Evolutionary conservation across 208 protist species (phyloP).

Genomic region (Acanthamoeba castellanii): DNA sequence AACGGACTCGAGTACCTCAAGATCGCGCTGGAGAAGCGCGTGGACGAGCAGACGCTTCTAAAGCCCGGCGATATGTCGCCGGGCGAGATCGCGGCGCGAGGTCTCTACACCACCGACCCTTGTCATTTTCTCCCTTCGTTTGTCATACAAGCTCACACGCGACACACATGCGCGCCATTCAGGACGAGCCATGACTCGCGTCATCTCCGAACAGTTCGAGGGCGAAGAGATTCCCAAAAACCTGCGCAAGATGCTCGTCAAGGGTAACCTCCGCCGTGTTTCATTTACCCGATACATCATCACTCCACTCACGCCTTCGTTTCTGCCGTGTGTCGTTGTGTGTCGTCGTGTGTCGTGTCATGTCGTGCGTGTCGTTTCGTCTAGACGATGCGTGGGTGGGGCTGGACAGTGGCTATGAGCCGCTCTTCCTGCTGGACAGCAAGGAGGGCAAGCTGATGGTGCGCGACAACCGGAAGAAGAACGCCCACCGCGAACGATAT

Average conservation of each 20-base stretch:
- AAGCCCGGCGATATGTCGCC: background rate
- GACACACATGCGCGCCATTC: background rate
- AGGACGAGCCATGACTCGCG: conserved; percentile 1
- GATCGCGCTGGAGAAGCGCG: background rate
- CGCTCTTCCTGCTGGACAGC: conserved; percentile 10
- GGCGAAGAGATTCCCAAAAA: conserved; percentile 31
- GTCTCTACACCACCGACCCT: background rate
- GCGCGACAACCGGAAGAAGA: background rate
- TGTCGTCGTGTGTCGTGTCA: background rate
- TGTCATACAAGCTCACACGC: background rate
- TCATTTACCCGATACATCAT: background rate
- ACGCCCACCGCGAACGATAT: background rate
- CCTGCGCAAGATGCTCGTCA: background rate
- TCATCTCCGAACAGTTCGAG: conserved; percentile 48
- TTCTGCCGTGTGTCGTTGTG: background rate
- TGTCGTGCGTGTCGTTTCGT: background rate
- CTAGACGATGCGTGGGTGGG: conserved; percentile 17
- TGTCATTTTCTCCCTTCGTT: background rate
- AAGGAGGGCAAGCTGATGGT: conserved; percentile 8
- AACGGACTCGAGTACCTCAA: conserved; percentile 18
- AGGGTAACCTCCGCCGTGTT: background rate
- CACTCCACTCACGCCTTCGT: background rate
- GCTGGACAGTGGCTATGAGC: conserved; percentile 11
- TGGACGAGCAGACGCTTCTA: background rate
- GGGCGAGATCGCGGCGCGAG: background rate